Evolutionary conservation across 1,284 basidiomycete species (phyloP), one percentile per base, ranked within the genome.

Genomic region (Puccinia hordei): DNA sequence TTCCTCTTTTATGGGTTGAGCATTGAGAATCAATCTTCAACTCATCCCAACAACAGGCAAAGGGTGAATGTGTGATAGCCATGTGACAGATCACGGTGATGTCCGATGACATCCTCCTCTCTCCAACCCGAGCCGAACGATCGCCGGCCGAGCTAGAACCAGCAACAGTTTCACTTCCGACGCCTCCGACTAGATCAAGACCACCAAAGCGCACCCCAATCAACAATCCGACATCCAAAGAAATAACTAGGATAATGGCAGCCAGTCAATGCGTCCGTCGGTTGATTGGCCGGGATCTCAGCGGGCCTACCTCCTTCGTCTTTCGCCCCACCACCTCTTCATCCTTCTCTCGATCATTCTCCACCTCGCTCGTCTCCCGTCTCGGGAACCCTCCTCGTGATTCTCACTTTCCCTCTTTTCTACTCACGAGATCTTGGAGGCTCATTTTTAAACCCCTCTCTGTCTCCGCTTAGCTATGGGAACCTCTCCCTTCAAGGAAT

Each of bases 361-460:
- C 65, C 12, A 19, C 41, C 33, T 69, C 65, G 19, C 49, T 65
- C 57, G 65, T 69, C 33, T 30, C 65, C 41, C 24, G 65, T 22
- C 51, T 78, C 35, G 76, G 76, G 15, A 66, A 71, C 41, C 76
- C 76, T 35, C 76, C 76, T 13, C 65, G 76, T 78, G 35, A 69
- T 46, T 27, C n/a, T 22, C 24, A 12, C 41, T 38, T 0, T 22
- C 24, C 22, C 41, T 38, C 0, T 22, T 2, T 46, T 22, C 22
- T 63, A 5, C 30, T 27, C 22, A 22, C 35, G 38, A 41, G 38
- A 41, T 4, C 38, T 41, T 41, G 38, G 6, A 41, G 44, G 68
- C 30, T 24, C 38, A 44, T 27, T 19, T 63, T 41, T 57, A 17
- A 6, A 33, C 10, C n/a, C 1, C 10, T 73, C 24, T 24, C 22